These are phyloP conservation scores for Sparassis latifolia DNA, from an alignment of 1,284 basidiomycete species.

Conservation along the genomic window DNA sequence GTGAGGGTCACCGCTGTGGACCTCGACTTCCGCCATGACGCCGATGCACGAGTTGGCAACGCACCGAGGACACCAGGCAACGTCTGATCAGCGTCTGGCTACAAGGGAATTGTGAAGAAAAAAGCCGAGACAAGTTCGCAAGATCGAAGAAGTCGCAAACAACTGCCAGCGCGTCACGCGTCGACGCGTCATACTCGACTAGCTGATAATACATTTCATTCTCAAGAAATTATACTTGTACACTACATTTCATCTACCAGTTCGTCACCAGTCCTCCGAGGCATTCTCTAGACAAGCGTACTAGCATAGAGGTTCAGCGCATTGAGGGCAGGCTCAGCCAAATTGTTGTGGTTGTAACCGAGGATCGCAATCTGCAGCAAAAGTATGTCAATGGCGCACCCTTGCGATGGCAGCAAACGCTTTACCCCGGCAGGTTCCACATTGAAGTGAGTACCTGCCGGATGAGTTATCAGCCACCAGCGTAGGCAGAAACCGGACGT, in stretches of 20 bases:
- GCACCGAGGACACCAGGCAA: no score
- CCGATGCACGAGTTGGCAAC: neutral
- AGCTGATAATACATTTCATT: no score
- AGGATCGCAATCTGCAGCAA: conserved; percentile 56
- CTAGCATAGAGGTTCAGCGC: conserved; percentile 65
- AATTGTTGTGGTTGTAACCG: conserved; percentile 68
- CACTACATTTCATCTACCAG: neutral
- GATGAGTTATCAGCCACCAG: neutral
- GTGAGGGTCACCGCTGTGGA: conserved; percentile 16
- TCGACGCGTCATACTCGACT: conserved; percentile 11
- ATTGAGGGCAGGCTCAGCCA: conserved; percentile 72
- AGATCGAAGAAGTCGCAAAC: conserved; percentile 17
- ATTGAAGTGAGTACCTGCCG: conserved; percentile 67
- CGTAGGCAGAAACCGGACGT: neutral
- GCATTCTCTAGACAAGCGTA: conserved; percentile 1
- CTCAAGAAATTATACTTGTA: no score
- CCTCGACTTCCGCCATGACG: conserved; percentile 41
- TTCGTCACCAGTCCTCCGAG: neutral
- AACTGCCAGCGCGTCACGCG: conserved; percentile 15
- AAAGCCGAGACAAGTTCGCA: conserved; percentile 18
- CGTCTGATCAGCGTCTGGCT: no score
- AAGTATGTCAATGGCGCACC: neutral
- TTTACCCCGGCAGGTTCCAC: conserved; percentile 76
- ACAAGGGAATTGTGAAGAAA: no score
- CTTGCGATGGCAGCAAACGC: conserved; percentile 9